Evolutionary conservation across 495 filamentous ascomycete species (phyloP), one percentile per base, ranked within the genome.

Genomic region (Thermothielavioides terrestris): DNA sequence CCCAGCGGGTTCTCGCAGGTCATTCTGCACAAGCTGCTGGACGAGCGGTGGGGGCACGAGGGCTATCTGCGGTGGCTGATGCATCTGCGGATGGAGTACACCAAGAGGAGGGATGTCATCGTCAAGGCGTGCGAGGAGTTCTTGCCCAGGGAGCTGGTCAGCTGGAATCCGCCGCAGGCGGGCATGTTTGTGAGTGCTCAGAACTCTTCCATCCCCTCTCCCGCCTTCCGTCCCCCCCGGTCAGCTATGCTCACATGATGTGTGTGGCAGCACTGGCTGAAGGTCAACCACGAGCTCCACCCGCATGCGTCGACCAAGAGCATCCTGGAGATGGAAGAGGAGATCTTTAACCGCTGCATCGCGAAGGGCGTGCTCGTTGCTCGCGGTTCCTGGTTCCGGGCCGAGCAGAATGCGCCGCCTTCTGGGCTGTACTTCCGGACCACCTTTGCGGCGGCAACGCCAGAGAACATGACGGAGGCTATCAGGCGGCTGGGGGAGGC

Each of bases 11-110:
- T 92, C 45, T 78, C 84, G 1, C 92, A 97, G 68, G 68, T 92
- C 20, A 69, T 90, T 7, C 64, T 97, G 46, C 91, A 81, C 70
- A 94, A 92, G 68, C 74, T 98, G 50, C 72, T 98, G 7, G 92
- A 98, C 47, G 89, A 95, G 65, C 77, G 80, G 42, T 98, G 92
- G 92, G 92, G 90, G 20, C 92, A 98, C 62, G 71, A 74, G n/a
- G 92, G 94, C 0, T 98, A 86, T 62, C 59, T 98, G 10, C 76
- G 86, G 57, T 98, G 92, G 92, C 68, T 98, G 62, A 86, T 94
- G 55, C 70, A 86, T 58, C 65, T 98, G 42, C 77, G 89, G n/a
- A 62, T 83, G 62, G 77, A 88, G 63, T 98, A 98, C 59, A 92
- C 90, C 15, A 65, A 70, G 51, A 77, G 91, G 34, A 68, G 92